Conservation (phyloP, 2,329 filamentous ascomycete genomes). For the Penicillium sp. region DNA sequence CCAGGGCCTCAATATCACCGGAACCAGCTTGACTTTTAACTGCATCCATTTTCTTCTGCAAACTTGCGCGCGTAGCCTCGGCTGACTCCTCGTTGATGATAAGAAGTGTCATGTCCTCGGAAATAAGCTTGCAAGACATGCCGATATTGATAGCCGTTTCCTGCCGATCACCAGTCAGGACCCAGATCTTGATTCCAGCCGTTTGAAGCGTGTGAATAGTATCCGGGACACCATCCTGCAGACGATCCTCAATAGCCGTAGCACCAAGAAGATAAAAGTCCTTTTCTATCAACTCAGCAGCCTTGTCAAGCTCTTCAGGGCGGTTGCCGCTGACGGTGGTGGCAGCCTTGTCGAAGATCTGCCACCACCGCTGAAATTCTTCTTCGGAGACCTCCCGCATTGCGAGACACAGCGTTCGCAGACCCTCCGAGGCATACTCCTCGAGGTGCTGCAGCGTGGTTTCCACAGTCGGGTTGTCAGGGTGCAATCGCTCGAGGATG, state of each 20-base stretch:
- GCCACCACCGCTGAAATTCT: slow-evolving; percentile 82
- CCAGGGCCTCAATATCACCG: slow-evolving; percentile 68
- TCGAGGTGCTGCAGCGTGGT: slow-evolving; percentile 91
- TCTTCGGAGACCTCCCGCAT: slow-evolving; percentile 89
- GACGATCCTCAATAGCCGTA: slow-evolving; percentile 92
- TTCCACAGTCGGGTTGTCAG: slow-evolving; percentile 82
- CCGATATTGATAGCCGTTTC: slow-evolving; percentile 99
- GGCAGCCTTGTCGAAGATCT: slow-evolving; percentile 78
- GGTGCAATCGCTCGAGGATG: slow-evolving; percentile 81
- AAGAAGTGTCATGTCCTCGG: slow-evolving; percentile 95
- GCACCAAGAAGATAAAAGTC: slow-evolving; percentile 88
- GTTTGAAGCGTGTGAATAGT: slow-evolving; percentile 96
- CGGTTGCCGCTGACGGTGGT: slow-evolving; percentile 91
- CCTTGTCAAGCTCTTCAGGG: slow-evolving; percentile 93
- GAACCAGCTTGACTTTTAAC: slow-evolving; percentile 73
- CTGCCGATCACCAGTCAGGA: slow-evolving; percentile 92
- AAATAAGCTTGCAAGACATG: slow-evolving; percentile 98
- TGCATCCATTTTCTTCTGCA: slow-evolving; percentile 89
- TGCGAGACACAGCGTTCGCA: slow-evolving; percentile 89
- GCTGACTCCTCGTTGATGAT: slow-evolving; percentile 90
- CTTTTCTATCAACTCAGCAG: slow-evolving; percentile 89
- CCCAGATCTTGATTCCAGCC: slow-evolving; percentile 98
- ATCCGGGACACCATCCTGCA: slow-evolving; percentile 96
- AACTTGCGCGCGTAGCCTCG: slow-evolving; percentile 74
- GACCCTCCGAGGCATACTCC: slow-evolving; percentile 93